These are phyloP conservation scores for Metschnikowia sp. DNA, from an alignment of 805 yeast genomes.

Conservation along the genomic window DNA sequence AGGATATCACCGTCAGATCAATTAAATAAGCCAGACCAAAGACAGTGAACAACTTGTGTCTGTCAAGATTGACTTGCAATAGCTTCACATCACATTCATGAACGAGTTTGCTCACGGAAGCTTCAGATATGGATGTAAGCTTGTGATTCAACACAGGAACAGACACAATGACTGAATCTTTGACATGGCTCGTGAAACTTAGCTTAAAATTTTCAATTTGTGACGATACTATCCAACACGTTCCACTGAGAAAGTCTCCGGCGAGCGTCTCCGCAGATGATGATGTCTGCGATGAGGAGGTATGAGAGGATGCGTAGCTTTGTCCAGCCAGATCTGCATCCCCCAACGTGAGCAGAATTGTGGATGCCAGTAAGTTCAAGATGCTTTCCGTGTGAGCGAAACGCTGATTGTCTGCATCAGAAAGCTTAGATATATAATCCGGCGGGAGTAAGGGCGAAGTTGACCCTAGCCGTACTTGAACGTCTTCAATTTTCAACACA, in stretches of 20 bases:
- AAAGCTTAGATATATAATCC: slow-evolving; percentile 20
- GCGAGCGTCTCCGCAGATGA: slow-evolving; percentile 31
- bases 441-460: slow-evolving; percentile 35
- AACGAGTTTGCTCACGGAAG: not conserved
- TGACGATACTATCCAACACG: slow-evolving; percentile 24
- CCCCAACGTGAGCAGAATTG: not conserved
- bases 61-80: slow-evolving; percentile 23
- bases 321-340: slow-evolving; percentile 1
- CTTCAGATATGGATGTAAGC: slow-evolving; percentile 6
- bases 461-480: slow-evolving; percentile 31
- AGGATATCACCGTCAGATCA: slow-evolving; percentile 21
- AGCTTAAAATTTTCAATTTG: slow-evolving; percentile 18
- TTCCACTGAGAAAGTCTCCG: slow-evolving; percentile 6
- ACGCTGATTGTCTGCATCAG: slow-evolving; percentile 14
- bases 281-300: slow-evolving; percentile 12
- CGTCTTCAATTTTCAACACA: slow-evolving; percentile 15
- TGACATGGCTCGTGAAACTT: slow-evolving; percentile 15
- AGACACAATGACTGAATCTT: slow-evolving; percentile 14
- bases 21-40: slow-evolving; percentile 34
- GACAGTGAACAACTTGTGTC: slow-evolving; percentile 28
- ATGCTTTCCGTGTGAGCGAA: slow-evolving; percentile 11
- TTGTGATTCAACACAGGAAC: slow-evolving; percentile 22
- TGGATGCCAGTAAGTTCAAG: slow-evolving; percentile 12
- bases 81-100: slow-evolving; percentile 12
- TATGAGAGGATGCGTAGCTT: not conserved